Evolutionary conservation across 2,329 filamentous ascomycete species (phyloP), one percentile per base, ranked within the genome.

Genomic region (Pezicula carpinea): DNA sequence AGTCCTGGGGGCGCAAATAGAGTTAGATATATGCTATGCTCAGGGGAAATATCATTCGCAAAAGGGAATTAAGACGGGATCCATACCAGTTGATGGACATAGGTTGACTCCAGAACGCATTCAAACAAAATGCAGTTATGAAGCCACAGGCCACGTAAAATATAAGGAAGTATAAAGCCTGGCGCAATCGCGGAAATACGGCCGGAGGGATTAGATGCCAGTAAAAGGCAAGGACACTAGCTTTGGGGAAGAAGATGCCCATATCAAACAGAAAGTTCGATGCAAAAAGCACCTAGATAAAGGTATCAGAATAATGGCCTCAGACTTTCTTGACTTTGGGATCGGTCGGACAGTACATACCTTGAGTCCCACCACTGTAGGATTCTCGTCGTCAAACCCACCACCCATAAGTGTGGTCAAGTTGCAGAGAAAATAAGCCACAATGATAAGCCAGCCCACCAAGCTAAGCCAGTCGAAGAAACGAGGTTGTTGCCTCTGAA

Each of bases 201-300:
- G 3, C 32, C 11, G 6, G 10, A n/a, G 22, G 22, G n/a, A 31
- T 43, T 5, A 43, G 21, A 19, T 17, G 17, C 10, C 15, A 43
- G 22, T 43, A 43, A 17, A 43, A 43, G 6, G 40, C 40, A 2
- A 43, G 15, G 2, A 43, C 6, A 31, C 40, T 43, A 6, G 40
- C 40, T 32, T 43, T 43, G 6, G 22, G 40, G 5, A 31, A 43
- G 22, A 29, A 43, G n/a, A 43, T n/a, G 6, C 40, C 40, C 22
- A 33, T 43, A 43, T 43, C 23, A 18, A 29, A 43, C 10, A 43
- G 26, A n/a, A 29, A 43, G 26, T 19, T 29, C n/a, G 40, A 26
- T 29, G 26, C 26, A 43, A n/a, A 34, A 14, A 34, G 8, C 4
- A 34, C 13, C 32, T 34, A 34, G 14, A 14, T 34, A 4, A 15